phyloP scores from a whole-genome alignment of 768 basidiomycete genomes.

The Sarcodon aspratus region DNA sequence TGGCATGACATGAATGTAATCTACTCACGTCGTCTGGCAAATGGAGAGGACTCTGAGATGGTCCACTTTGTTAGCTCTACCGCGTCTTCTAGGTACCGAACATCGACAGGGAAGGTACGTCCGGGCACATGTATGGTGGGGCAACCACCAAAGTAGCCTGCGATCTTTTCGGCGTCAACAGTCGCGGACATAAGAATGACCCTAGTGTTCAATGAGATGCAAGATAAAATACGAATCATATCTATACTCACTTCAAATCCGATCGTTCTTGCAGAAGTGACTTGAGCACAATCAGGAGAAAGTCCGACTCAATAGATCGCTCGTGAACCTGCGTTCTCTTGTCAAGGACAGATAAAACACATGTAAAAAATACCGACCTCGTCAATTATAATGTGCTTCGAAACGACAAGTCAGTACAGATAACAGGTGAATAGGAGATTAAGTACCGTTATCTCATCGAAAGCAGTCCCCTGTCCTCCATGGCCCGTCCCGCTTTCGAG shows the following conservation, averaged over 20 bases:
- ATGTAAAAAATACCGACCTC: constrained; percentile 39
- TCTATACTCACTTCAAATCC: constrained; percentile 64
- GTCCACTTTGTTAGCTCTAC: constrained; percentile 74
- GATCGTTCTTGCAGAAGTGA: constrained; percentile 64
- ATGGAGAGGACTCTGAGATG: constrained; percentile 71
- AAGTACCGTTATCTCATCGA: constrained; percentile 89
- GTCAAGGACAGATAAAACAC: not conserved
- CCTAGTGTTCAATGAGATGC: constrained; percentile 24
- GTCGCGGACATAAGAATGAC: constrained; percentile 97
- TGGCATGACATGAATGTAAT: not conserved
- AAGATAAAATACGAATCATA: not conserved
- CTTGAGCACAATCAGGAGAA: constrained; percentile 88
- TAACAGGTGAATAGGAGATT: constrained; percentile 2
- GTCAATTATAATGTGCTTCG: constrained; percentile 87
- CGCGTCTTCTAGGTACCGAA: constrained; percentile 83
- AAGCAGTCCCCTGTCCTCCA: constrained; percentile 63
- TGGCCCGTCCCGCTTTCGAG: constrained; percentile 74
- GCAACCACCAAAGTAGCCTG: constrained; percentile 77
- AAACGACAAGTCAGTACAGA: not conserved
- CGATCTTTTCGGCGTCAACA: constrained; percentile 83
- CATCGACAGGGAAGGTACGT: constrained; percentile 86
- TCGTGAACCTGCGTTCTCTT: constrained; percentile 64
- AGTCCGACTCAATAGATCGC: constrained; percentile 94
- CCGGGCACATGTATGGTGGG: constrained; percentile 85
- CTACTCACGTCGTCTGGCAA: constrained; percentile 50